Percentiles rank a stretch among this genome's conserved stretches.
Conservation (phyloP, 805 yeast genomes). For the Candida succiphila region DNA sequence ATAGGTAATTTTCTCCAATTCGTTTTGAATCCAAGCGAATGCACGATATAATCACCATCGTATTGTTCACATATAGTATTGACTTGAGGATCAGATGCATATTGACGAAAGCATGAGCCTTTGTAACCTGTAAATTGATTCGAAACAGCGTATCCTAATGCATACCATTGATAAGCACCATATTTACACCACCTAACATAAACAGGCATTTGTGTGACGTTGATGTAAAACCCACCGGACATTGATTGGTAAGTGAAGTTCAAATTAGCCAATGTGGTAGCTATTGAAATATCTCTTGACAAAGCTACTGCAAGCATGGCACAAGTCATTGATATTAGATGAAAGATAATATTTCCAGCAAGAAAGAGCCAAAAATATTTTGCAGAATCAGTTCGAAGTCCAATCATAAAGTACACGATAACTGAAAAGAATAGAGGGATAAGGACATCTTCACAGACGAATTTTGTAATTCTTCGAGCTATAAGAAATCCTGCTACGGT, state of each 20-base stretch:
- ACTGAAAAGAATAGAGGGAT: constrained; percentile 48
- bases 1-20: constrained; percentile 63
- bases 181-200: constrained; percentile 82
- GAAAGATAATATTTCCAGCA: constrained; percentile 45
- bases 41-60: constrained; percentile 44
- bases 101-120: constrained; percentile 44
- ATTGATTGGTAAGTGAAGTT: constrained; percentile 64
- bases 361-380: constrained; percentile 54
- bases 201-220: constrained; percentile 66
- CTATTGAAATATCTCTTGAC: constrained; percentile 50
- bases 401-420: constrained; percentile 71
- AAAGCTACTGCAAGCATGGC: constrained; percentile 46
- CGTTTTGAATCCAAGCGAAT: constrained; percentile 47
- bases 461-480: constrained; percentile 55
- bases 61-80: constrained; percentile 34
- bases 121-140: constrained; percentile 54
- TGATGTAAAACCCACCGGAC: constrained; percentile 76
- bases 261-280: constrained; percentile 51
- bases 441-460: constrained; percentile 60
- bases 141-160: constrained; percentile 57
- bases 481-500: constrained; percentile 58
- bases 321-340: constrained; percentile 43
- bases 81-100: constrained; percentile 16
- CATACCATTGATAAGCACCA: constrained; percentile 69
- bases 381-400: constrained; percentile 38